phyloP scores from a whole-genome alignment of 2,329 filamentous ascomycete genomes.

The Coccinonectria pachysandricola region DNA sequence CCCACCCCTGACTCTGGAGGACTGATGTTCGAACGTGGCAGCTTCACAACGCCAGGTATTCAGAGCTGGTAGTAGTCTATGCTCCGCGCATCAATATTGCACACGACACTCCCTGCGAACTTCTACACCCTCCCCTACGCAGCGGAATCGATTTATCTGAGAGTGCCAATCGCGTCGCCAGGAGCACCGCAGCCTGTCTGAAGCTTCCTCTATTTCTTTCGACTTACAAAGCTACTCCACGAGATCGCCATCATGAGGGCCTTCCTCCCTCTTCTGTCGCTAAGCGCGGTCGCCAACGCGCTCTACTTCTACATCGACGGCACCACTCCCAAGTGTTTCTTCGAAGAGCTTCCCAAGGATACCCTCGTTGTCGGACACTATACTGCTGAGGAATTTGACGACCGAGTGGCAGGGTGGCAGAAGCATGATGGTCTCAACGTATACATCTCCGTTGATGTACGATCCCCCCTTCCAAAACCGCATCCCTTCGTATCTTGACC shows the following conservation, averaged over 20 bases:
- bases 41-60: conserved; percentile 25
- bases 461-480: too few species aligned
- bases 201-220: too few species aligned
- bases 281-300: conserved; percentile 60
- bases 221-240: not conserved
- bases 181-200: too few species aligned
- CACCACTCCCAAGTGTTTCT: conserved; percentile 84
- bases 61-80: conserved; percentile 7
- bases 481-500: too few species aligned
- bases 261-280: conserved; percentile 54
- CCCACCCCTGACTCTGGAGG: conserved; percentile 18
- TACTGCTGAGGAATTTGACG: conserved; percentile 74
- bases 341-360: conserved; percentile 94
- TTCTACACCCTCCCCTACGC: too few species aligned
- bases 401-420: conserved; percentile 55
- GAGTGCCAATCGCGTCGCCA: too few species aligned
- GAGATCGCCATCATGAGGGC: conserved; percentile 39
- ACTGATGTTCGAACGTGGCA: conserved; percentile 42
- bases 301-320: conserved; percentile 96
- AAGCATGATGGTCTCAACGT: conserved; percentile 69
- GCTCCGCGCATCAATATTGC: conserved; percentile 7
- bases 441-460: conserved; percentile 80
- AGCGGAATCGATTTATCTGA: too few species aligned
- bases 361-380: conserved; percentile 93
- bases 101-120: conserved; percentile 6